Evolutionary conservation across 169 alveolate genomes (phyloP).

Genomic region (Plasmodium berghei): DNA sequence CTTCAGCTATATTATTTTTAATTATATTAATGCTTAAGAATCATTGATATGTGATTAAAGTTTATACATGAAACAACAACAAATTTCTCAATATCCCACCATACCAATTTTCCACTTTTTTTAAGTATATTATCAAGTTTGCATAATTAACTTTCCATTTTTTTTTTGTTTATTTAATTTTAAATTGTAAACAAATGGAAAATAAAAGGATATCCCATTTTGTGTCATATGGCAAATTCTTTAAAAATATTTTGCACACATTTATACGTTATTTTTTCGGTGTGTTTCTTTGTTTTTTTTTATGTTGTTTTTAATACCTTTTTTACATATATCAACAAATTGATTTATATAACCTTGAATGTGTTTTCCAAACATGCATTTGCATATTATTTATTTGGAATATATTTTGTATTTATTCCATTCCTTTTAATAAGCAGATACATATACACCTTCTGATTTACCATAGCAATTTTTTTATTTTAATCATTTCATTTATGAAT

Average conservation of each 20-base stretch:
- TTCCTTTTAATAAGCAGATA: no score
- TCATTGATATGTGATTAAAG: conserved; percentile 10
- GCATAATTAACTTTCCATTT: not conserved
- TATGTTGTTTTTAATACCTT: not conserved
- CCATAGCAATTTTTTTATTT: no score
- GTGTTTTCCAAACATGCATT: not conserved
- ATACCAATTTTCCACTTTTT: not conserved
- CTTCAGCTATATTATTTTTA: conserved; percentile 67
- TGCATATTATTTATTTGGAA: not conserved
- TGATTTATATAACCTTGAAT: conserved; percentile 1
- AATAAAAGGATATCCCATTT: not conserved
- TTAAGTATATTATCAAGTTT: not conserved
- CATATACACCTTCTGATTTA: no score
- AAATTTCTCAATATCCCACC: not conserved
- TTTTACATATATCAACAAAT: not conserved
- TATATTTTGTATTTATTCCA: no score
- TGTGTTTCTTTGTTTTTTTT: not conserved
- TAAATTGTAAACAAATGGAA: not conserved
- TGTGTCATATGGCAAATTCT: no score
- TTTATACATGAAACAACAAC: no score
- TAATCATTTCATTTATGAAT: no score
- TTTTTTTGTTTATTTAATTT: not conserved
- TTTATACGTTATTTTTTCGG: not conserved
- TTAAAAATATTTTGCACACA: no score
- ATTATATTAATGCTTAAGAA: conserved; percentile 36